Base-by-base conservation (phyloP, 192 early-diverging fungal species). In the Gryganskiella cystojenkinii region DNA sequence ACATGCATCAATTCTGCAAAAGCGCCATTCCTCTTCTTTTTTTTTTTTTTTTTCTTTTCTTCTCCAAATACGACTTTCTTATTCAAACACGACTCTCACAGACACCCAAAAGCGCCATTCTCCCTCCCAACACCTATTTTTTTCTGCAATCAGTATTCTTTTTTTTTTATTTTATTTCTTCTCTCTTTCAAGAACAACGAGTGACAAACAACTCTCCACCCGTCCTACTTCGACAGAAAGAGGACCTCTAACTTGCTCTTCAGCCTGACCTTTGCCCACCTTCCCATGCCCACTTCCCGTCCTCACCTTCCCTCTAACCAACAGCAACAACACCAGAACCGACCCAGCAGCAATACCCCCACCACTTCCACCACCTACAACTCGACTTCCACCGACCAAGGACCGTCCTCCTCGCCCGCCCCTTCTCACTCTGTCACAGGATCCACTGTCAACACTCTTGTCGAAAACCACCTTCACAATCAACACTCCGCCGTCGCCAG, bases 261-360 rank as follows among this genome's bases (percentile, higher is more conserved):
- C 15, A 31, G 27, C 34, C 35, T 55, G 15, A 55, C 27, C 25
- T 31, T 31, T 14, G 13, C 31, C 33, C 20, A 15, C 46, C 5
- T 25, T 53, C 56, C 72, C 72, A 76, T 76, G 72, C 72, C 72
- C 6, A 59, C 65, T 44, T 67, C 64, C 40, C 72, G 64, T 71
- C 70, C 60, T 50, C 60, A 64, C 47, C 51, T 57, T 42, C 52
- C 64, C 25, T 34, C 55, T 52, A 30, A 68, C 13, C 50, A 67
- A 46, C 45, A 56, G 22, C 55, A n/a, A n/a, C 67, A 30, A 51
- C 44, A 24, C 44, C 24, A 46, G 17, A 50, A 28, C 33, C n/a
- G 25, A 22, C 7, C 61, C 50, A 64, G 2, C 50, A 13, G 5
- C 25, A 49, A 30, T 33, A 20, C 46, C 14, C 9, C 22, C 13